Conservation (phyloP, 257 asterid genomes). For the Euphrasia confusa region DNA sequence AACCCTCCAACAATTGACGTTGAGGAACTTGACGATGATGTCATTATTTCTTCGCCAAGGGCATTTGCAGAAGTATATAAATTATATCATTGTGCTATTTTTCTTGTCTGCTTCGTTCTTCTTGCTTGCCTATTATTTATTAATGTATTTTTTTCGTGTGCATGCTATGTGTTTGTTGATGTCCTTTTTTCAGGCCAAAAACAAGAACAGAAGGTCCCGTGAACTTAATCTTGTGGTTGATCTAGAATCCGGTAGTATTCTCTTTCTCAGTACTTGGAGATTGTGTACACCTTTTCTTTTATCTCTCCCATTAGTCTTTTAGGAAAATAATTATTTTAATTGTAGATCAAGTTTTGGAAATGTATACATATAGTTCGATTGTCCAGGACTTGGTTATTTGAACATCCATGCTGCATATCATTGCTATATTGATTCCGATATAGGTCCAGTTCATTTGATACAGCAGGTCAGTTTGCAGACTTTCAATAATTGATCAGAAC, state of each 20-base stretch:
- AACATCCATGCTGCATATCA: not conserved
- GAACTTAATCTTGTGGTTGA: constrained; percentile 59
- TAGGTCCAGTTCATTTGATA: not conserved
- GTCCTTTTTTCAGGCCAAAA: constrained; percentile 59
- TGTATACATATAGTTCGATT: not conserved
- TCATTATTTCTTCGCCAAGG: constrained; percentile 48
- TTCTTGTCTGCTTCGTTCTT: not conserved
- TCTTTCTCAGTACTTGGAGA: not conserved
- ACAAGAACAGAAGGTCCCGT: constrained; percentile 55
- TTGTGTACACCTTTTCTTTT: not conserved
- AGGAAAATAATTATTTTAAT: too few relatives aligned
- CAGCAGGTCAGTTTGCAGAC: not conserved
- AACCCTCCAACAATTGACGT: constrained; percentile 42
- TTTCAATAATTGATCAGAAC: not conserved
- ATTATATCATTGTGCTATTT: not conserved
- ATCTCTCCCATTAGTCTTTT: not conserved
- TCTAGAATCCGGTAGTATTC: constrained; percentile 62
- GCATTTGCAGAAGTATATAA: constrained; percentile 49
- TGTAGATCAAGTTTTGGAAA: not conserved
- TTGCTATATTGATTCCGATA: not conserved
- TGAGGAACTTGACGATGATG: constrained; percentile 53
- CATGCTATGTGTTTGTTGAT: constrained; percentile 11
- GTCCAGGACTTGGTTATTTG: not conserved
- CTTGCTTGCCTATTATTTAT: not conserved
- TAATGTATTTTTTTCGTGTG: not conserved